A percentile compares a stretch with the other conserved stretches of the same genome.
Conservation (phyloP, 371 early-diverging fungal species). For the Rhizopus stolonifer region DNA sequence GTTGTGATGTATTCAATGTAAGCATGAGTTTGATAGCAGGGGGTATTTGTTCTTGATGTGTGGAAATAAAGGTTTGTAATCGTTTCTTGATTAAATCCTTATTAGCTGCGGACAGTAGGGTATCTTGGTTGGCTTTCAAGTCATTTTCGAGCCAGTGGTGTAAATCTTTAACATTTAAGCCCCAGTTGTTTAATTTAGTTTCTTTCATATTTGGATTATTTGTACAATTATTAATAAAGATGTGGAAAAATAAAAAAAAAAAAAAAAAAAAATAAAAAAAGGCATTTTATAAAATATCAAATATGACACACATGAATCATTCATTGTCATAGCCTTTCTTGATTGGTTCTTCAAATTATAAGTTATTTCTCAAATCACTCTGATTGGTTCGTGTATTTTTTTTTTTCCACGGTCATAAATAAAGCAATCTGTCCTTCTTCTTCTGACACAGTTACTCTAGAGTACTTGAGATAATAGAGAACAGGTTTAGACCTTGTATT, state of each 20-base stretch:
- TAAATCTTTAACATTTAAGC: constrained; percentile 21
- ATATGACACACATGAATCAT: constrained; percentile 1
- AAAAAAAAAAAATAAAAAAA: constrained; percentile 14
- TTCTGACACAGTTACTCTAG: background rate
- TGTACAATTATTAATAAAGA: constrained; percentile 28
- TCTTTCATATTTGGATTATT: constrained; percentile 35
- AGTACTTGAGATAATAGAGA: too few species aligned
- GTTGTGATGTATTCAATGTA: background rate
- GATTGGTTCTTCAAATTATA: background rate
- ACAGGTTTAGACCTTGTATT: too few species aligned
- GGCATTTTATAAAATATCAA: constrained; percentile 1
- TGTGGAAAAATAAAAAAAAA: constrained; percentile 1
- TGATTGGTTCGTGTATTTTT: background rate
- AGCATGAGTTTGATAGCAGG: background rate
- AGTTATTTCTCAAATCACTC: background rate
- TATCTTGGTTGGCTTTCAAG: constrained; percentile 8
- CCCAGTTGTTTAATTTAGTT: constrained; percentile 33
- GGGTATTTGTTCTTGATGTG: background rate
- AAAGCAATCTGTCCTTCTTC: background rate
- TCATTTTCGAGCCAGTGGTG: constrained; percentile 42
- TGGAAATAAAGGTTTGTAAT: background rate
- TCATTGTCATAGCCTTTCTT: background rate
- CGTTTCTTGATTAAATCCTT: too few species aligned
- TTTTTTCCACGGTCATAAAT: background rate
- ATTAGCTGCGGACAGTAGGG: too few species aligned